Percentiles rank a stretch among this genome's conserved stretches.
Conservation (phyloP, 495 filamentous ascomycete genomes). For the Penicillium canescens region DNA sequence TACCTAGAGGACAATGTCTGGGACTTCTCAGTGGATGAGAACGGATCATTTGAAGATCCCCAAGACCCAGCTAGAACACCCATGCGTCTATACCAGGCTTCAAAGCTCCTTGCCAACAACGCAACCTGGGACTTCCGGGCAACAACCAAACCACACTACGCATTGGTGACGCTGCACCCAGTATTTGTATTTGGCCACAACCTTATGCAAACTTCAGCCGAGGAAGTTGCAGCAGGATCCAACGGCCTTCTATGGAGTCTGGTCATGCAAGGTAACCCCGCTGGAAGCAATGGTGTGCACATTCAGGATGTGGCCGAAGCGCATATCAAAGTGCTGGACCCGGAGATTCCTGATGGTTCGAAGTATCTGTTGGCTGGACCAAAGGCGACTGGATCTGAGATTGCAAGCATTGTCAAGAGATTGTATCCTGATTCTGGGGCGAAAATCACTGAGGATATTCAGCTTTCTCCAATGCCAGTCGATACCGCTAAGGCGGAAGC, state of each 20-base stretch:
- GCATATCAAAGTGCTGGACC: conserved; percentile 31
- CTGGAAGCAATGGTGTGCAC: conserved; percentile 28
- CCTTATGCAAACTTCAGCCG: conserved; percentile 24
- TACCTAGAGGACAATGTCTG: conserved; percentile 30
- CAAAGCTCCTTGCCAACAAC: conserved; percentile 31
- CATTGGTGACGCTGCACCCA: conserved; percentile 29
- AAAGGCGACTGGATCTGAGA: conserved; percentile 24
- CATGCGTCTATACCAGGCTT: conserved; percentile 28
- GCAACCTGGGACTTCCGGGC: conserved; percentile 28
- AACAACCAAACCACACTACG: conserved; percentile 24
- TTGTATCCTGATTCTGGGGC: conserved; percentile 28
- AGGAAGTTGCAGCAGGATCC: conserved; percentile 15
- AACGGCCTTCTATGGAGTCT: conserved; percentile 21
- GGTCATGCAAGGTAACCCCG: conserved; percentile 17
- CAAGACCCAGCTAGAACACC: conserved; percentile 11
- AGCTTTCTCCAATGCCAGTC: conserved; percentile 40
- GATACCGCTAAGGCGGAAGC: conserved; percentile 57
- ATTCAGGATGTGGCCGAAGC: conserved; percentile 42
- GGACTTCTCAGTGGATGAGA: conserved; percentile 28
- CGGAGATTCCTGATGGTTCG: conserved; percentile 20
- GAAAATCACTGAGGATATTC: conserved; percentile 23
- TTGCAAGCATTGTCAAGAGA: conserved; percentile 26
- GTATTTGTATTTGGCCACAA: conserved; percentile 33
- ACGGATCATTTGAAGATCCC: conserved; percentile 18
- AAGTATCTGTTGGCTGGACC: conserved; percentile 29